A percentile compares a stretch with the other conserved stretches of the same genome.
phyloP scores from a whole-genome alignment of 148 eudicot genomes.

The Chenopodium quinoa region DNA sequence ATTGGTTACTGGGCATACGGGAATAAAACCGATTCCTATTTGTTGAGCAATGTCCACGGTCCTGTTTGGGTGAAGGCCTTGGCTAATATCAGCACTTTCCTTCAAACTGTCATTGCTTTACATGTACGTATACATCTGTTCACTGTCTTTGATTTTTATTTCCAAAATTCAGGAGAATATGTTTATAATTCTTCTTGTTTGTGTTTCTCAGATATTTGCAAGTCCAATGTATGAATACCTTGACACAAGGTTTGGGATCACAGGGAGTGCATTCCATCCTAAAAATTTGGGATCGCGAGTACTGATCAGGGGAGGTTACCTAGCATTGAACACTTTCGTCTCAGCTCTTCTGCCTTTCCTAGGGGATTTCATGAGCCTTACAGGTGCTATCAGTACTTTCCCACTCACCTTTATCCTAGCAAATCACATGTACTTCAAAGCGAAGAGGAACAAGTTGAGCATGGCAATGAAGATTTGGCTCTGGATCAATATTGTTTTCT shows the following conservation, averaged over 20 bases:
- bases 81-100: slow-evolving; percentile 67
- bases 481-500: slow-evolving; percentile 82
- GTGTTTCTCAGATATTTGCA: slow-evolving; percentile 70
- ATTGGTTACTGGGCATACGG: slow-evolving; percentile 98
- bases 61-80: slow-evolving; percentile 75
- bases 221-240: slow-evolving; percentile 95
- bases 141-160: neutral
- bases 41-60: slow-evolving; percentile 65
- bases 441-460: slow-evolving; percentile 54
- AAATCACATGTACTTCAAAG: slow-evolving; percentile 85
- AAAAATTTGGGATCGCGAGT: slow-evolving; percentile 58
- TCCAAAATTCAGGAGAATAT: neutral
- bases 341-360: slow-evolving; percentile 83
- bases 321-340: slow-evolving; percentile 61
- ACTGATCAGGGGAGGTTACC: slow-evolving; percentile 74
- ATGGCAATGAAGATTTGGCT: slow-evolving; percentile 66
- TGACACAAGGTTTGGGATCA: slow-evolving; percentile 72
- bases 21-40: slow-evolving; percentile 47
- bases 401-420: slow-evolving; percentile 92
- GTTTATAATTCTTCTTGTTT: neutral
- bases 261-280: slow-evolving; percentile 58
- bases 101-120: slow-evolving; percentile 77
- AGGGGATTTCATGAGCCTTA: slow-evolving; percentile 95
- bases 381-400: slow-evolving; percentile 92
- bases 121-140: slow-evolving; percentile 46